Percentiles rank a stretch among this genome's conserved stretches.
phyloP scores from a whole-genome alignment of 2,329 filamentous ascomycete species.

The Trichophyton mentagrophytes region DNA sequence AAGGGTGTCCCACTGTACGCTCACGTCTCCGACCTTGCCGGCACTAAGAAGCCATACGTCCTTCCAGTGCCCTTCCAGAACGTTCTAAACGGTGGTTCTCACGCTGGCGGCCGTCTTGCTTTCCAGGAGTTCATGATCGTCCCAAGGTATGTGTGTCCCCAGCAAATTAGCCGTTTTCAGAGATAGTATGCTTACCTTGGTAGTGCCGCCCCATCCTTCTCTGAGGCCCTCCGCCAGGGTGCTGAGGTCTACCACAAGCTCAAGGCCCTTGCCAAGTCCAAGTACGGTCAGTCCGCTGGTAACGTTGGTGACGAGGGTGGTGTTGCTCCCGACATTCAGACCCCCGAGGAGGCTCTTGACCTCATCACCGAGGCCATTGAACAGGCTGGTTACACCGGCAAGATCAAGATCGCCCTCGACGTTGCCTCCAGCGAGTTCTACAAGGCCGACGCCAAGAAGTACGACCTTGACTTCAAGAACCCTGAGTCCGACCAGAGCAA shows the following conservation, averaged over 20 bases:
- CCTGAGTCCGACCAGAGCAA: slow-evolving; percentile 88
- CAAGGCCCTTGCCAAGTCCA: slow-evolving; percentile 96
- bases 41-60: slow-evolving; percentile 84
- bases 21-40: slow-evolving; percentile 75
- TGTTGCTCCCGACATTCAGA: slow-evolving; percentile 98
- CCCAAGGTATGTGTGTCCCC: slow-evolving; percentile 49
- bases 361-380: slow-evolving; percentile 92
- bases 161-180: not conserved
- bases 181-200: slow-evolving; percentile 11
- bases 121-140: slow-evolving; percentile 98
- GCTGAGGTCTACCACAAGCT: slow-evolving; percentile 97
- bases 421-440: slow-evolving; percentile 99
- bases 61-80: slow-evolving; percentile 89
- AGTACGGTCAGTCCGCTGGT: slow-evolving; percentile 95
- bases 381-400: slow-evolving; percentile 84
- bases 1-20: slow-evolving; percentile 80
- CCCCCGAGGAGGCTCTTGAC: slow-evolving; percentile 87
- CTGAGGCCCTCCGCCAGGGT: slow-evolving; percentile 91
- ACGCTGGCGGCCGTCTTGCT: slow-evolving; percentile 88
- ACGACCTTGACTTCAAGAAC: slow-evolving; percentile 99
- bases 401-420: slow-evolving; percentile 98
- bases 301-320: slow-evolving; percentile 99
- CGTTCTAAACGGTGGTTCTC: slow-evolving; percentile 85
- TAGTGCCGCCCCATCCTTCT: slow-evolving; percentile 75
- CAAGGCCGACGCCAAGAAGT: slow-evolving; percentile 95